phyloP scores from a whole-genome alignment of 2,329 filamentous ascomycete species.

The Neofusicoccum parvum region DNA sequence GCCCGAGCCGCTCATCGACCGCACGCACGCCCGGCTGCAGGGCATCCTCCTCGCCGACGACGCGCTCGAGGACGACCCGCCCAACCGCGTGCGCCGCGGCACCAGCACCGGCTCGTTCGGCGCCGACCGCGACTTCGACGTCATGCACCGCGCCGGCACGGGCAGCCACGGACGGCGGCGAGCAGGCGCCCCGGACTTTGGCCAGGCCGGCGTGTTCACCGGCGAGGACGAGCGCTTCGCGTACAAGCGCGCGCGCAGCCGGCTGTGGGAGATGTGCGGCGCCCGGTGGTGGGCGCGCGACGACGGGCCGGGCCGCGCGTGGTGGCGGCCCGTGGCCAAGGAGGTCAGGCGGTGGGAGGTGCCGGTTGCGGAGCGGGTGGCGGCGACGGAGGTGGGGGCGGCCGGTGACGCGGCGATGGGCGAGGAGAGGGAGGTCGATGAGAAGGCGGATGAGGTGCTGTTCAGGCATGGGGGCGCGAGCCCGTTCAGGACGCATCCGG shows the following conservation, averaged over 20 bases:
- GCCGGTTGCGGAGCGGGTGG: background rate
- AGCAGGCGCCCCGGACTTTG: conserved; percentile 59
- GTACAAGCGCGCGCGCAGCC: conserved; percentile 73
- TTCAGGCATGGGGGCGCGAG: conserved; percentile 49
- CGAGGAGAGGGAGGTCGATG: conserved; percentile 27
- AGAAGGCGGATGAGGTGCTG: conserved; percentile 35
- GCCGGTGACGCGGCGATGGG: conserved; percentile 22
- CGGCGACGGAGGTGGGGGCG: conserved; percentile 9
- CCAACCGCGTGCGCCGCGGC: conserved; percentile 41
- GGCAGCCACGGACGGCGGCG: too few species aligned
- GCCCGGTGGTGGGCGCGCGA: conserved; percentile 68
- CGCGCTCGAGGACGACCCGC: conserved; percentile 53
- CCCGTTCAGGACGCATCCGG: conserved; percentile 47
- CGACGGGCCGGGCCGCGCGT: conserved; percentile 46
- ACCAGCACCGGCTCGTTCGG: conserved; percentile 27
- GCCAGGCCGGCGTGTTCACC: conserved; percentile 67
- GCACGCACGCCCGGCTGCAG: conserved; percentile 34
- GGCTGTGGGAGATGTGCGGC: conserved; percentile 83
- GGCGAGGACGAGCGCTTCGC: conserved; percentile 83
- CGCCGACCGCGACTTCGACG: conserved; percentile 30
- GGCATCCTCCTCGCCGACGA: conserved; percentile 44
- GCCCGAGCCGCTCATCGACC: conserved; percentile 31
- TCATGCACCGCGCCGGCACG: background rate
- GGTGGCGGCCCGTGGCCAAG: conserved; percentile 68
- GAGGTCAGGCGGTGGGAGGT: conserved; percentile 70